These are phyloP conservation scores for Cucumis melo DNA, from an alignment of 306 rosid species.

Conservation along the genomic window DNA sequence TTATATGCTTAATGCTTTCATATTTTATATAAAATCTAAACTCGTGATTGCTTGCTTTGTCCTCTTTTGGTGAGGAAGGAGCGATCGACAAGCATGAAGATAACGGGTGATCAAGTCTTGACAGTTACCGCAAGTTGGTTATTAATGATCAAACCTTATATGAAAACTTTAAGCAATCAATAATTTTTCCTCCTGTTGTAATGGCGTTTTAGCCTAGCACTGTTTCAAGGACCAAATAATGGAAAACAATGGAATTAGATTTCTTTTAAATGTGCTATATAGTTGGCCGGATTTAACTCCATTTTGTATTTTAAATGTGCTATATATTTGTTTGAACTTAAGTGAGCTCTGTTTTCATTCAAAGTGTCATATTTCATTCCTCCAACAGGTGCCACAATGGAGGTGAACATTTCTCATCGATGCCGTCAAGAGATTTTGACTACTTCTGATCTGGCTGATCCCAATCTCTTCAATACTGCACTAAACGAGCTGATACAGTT, in stretches of 20 bases:
- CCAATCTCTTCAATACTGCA: slow-evolving; percentile 56
- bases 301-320: neutral
- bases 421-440: slow-evolving; percentile 72
- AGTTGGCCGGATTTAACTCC: neutral
- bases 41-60: neutral
- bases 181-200: neutral
- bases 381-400: slow-evolving; percentile 65
- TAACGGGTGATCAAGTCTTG: neutral
- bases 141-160: neutral
- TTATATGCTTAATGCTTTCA: neutral
- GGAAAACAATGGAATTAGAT: neutral
- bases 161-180: neutral
- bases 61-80: neutral
- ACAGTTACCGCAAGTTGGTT: neutral
- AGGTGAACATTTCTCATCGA: slow-evolving; percentile 85
- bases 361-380: neutral
- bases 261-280: neutral
- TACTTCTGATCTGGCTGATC: slow-evolving; percentile 54
- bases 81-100: neutral
- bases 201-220: neutral
- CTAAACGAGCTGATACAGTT: slow-evolving; percentile 60
- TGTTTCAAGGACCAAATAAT: neutral
- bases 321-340: neutral
- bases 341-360: neutral
- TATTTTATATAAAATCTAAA: neutral